Conservation (phyloP, 129 eudicot genomes). For the Artemisia annua region DNA sequence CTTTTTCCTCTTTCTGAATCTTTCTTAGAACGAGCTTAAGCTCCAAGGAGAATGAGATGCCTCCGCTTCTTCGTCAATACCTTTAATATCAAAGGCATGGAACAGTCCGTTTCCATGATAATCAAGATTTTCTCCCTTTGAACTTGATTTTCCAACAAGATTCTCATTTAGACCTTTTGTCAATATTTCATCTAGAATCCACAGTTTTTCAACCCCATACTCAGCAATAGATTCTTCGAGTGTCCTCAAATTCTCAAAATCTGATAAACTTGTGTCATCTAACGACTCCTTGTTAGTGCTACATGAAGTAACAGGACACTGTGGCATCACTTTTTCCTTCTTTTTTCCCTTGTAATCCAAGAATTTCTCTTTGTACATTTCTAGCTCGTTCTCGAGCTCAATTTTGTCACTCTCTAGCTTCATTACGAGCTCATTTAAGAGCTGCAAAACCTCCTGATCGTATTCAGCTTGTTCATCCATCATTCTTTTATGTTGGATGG, state of each 20-base stretch:
- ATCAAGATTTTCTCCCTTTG: constrained; percentile 8
- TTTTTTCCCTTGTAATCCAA: constrained; percentile 24
- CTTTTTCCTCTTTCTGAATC: neutral
- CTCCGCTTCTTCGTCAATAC: constrained; percentile 17
- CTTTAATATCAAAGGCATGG: constrained; percentile 4
- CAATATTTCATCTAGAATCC: constrained; percentile 42
- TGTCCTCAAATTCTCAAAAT: constrained; percentile 26
- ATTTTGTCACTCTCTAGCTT: constrained; percentile 51
- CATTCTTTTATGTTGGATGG: constrained; percentile 46
- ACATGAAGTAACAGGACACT: constrained; percentile 20
- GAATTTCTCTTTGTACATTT: constrained; percentile 36
- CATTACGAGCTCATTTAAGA: constrained; percentile 44
- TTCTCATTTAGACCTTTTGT: constrained; percentile 25
- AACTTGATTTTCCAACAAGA: constrained; percentile 19
- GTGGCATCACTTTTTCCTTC: constrained; percentile 19
- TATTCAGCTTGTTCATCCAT: constrained; percentile 67
- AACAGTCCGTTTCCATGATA: constrained; percentile 1
- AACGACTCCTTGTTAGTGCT: constrained; percentile 27
- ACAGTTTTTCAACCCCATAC: constrained; percentile 41
- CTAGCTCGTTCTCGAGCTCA: constrained; percentile 51
- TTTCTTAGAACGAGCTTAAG: constrained; percentile 5
- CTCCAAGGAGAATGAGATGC: constrained; percentile 31
- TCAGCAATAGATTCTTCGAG: constrained; percentile 46
- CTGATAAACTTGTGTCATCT: constrained; percentile 13
- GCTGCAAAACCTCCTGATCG: constrained; percentile 53